Percentiles rank a stretch among this genome's conserved stretches.
phyloP scores from a whole-genome alignment of 495 filamentous ascomycete genomes.

The Neurospora cerealis region DNA sequence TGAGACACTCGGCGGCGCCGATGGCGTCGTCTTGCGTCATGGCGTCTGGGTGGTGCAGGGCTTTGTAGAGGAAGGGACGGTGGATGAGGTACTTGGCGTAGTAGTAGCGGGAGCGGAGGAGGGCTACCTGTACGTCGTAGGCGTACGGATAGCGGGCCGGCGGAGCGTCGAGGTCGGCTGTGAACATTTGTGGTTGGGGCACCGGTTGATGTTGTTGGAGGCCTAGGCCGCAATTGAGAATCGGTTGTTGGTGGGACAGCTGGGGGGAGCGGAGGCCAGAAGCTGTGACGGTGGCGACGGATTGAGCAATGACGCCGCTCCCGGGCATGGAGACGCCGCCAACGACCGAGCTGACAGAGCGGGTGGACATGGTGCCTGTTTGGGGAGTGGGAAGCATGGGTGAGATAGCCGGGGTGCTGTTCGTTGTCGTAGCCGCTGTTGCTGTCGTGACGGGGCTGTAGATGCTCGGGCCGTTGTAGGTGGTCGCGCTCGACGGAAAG shows the following conservation, averaged over 20 bases:
- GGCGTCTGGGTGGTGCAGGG: slow-evolving; percentile 44
- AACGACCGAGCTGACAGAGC: neutral
- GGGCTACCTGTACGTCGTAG: slow-evolving; percentile 45
- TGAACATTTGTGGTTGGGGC: slow-evolving; percentile 29
- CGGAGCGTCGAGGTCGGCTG: slow-evolving; percentile 34
- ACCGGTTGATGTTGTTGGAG: neutral
- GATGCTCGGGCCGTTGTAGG: slow-evolving; percentile 12
- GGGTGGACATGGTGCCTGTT: neutral
- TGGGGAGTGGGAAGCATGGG: neutral
- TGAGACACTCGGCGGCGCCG: slow-evolving; percentile 42
- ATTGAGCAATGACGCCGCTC: neutral
- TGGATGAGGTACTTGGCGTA: slow-evolving; percentile 49
- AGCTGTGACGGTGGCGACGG: neutral
- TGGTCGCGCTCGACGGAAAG: slow-evolving; percentile 12
- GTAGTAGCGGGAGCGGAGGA: slow-evolving; percentile 49
- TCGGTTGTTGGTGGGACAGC: neutral
- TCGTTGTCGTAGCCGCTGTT: slow-evolving; percentile 1
- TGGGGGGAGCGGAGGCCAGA: slow-evolving; percentile 1
- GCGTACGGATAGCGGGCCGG: slow-evolving; percentile 34
- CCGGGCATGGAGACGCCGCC: neutral
- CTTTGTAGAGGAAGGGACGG: slow-evolving; percentile 52
- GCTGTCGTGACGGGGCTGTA: slow-evolving; percentile 16
- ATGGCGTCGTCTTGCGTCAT: slow-evolving; percentile 43
- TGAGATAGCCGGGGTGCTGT: neutral
- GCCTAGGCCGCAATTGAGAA: neutral